Conservation (phyloP, 2,329 filamentous ascomycete species). For the Pseudopithomyces chartarum region DNA sequence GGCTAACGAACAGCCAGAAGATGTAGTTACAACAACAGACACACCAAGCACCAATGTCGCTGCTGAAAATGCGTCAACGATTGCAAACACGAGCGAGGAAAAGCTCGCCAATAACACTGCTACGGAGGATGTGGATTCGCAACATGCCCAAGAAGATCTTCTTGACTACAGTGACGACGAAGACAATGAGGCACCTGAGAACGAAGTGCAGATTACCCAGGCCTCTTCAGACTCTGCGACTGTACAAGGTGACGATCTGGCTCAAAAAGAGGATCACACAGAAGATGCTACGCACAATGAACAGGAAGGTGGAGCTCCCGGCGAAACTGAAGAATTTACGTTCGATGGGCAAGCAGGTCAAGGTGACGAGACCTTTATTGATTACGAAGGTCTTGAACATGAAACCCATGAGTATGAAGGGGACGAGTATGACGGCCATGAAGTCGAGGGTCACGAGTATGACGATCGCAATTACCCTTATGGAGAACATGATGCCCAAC, state of each 20-base stretch:
- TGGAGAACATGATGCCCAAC: constrained; percentile 6
- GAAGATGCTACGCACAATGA: constrained; percentile 2
- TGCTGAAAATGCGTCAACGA: background rate
- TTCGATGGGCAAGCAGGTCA: constrained; percentile 8
- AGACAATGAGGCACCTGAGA: constrained; percentile 19
- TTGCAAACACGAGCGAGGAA: background rate
- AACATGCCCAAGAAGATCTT: constrained; percentile 46
- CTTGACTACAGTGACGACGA: constrained; percentile 59
- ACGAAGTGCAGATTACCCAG: constrained; percentile 15
- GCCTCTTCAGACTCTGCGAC: constrained; percentile 38
- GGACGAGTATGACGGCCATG: no score
- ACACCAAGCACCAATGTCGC: background rate
- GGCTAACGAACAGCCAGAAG: background rate
- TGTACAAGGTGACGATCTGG: constrained; percentile 37
- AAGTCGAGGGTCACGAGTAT: background rate
- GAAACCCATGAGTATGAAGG: background rate
- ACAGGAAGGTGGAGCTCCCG: constrained; percentile 4
- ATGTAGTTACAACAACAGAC: background rate
- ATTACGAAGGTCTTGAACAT: background rate
- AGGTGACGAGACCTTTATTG: background rate
- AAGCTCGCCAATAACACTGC: background rate
- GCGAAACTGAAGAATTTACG: constrained; percentile 9
- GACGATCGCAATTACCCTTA: background rate
- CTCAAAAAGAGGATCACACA: constrained; percentile 14
- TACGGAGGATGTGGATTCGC: constrained; percentile 11